Base-by-base conservation (phyloP, 805 yeast genomes). In the Ogataea populi-albae region DNA sequence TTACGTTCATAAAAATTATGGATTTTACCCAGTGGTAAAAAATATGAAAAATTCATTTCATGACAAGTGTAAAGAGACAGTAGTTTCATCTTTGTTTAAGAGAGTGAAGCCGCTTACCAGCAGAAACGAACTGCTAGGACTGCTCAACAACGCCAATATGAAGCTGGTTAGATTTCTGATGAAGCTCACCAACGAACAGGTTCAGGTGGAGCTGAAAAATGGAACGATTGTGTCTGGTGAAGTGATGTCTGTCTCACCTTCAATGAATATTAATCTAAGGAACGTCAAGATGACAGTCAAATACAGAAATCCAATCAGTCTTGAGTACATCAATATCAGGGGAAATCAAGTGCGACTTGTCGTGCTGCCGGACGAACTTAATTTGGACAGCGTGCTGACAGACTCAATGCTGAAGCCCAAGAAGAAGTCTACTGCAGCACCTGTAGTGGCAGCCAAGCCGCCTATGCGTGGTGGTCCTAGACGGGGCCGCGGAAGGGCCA, bases 211-310 rank as follows among this genome's bases (percentile, higher is more conserved):
- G 58, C 68, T 91, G 53, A 91, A 89, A 59, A 87, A 91, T 61
- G 97, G 97, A 25, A 85, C 91, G 4, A 72, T 86, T 4, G 75
- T 91, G 5, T 76, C 84, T 50, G 98, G 98, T 0, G 85, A 89
- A 10, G 67, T 91, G 17, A 77, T 83, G 26, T 77, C 88, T 5
- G 95, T 93, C 26, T 71, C 95, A 3, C 96, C 96, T 18, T 75
- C 84, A 44, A 89, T 89, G 98, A 89, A 89, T 61, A 79, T 89
- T 29, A 78, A 86, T 4, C 61, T 89, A 43, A 79, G 83, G 50
- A 84, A 83, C 46, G 91, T 86, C 31, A 84, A 81, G 49, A 78
- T 91, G 73, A 79, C 89, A 3, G 71, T 84, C 28, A 76, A 73
- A 37, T 73, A 79, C 54, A 77, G 85, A 37, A 85, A 78, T 36